These are phyloP conservation scores for Metschnikowia santaceciliae DNA, from an alignment of 805 yeast species.

Conservation along the genomic window DNA sequence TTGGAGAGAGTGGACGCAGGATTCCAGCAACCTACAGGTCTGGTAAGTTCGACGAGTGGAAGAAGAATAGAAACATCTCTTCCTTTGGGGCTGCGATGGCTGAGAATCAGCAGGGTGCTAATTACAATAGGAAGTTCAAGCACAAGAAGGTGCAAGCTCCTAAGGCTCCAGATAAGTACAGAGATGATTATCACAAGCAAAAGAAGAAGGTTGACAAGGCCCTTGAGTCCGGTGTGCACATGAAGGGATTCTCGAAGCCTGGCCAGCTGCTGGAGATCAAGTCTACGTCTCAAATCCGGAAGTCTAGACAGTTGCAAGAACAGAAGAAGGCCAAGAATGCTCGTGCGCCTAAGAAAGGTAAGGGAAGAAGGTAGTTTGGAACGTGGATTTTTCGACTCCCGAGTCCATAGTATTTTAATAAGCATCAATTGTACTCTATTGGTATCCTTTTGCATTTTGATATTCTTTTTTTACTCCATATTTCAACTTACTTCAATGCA, in stretches of 20 bases:
- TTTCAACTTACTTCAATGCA: too few species aligned
- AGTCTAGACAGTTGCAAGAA: constrained; percentile 64
- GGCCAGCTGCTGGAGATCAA: constrained; percentile 56
- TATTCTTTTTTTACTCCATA: too few species aligned
- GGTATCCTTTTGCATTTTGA: too few species aligned
- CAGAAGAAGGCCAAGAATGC: constrained; percentile 81
- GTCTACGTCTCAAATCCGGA: constrained; percentile 72
- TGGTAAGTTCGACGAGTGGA: constrained; percentile 93
- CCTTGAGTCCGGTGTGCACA: constrained; percentile 62
- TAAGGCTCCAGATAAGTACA: constrained; percentile 79
- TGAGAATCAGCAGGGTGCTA: constrained; percentile 18
- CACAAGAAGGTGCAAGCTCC: constrained; percentile 81
- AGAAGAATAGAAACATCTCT: constrained; percentile 57
- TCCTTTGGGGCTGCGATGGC: constrained; percentile 26
- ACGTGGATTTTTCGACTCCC: neutral
- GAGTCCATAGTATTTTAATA: neutral
- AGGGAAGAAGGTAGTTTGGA: constrained; percentile 3
- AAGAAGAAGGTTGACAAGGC: constrained; percentile 81
- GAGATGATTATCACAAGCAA: constrained; percentile 83
- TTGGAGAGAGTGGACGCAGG: constrained; percentile 90
- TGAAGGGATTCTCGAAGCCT: constrained; percentile 60
- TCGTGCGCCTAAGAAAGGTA: constrained; percentile 50
- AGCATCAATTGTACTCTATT: too few species aligned
- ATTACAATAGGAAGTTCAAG: constrained; percentile 48
- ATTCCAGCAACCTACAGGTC: constrained; percentile 89